These are phyloP conservation scores for Citrus medica DNA, from an alignment of 345 rosid species.

Conservation along the genomic window DNA sequence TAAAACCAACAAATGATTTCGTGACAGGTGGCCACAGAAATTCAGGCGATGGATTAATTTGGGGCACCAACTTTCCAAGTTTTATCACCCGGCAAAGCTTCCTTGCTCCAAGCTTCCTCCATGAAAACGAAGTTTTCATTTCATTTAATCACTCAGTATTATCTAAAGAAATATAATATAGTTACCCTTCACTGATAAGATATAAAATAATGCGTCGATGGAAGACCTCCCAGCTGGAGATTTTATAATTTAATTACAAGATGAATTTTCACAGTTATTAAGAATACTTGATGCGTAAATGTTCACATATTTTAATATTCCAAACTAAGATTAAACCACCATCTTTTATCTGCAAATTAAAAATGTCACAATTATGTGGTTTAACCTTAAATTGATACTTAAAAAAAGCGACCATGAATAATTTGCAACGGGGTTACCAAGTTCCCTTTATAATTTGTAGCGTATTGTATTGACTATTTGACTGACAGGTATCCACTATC, in stretches of 20 bases:
- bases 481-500: neutral
- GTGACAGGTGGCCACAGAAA: conserved; percentile 12
- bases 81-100: neutral
- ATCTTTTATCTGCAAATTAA: no score
- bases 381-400: no score
- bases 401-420: no score
- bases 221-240: neutral
- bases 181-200: neutral
- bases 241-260: neutral
- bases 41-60: neutral
- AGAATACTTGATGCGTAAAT: no score
- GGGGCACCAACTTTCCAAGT: neutral
- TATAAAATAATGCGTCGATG: neutral
- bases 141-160: no score
- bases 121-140: conserved; percentile 10
- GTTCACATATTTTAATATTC: no score
- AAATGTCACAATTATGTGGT: no score
- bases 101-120: neutral
- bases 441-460: no score
- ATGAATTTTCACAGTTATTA: no score
- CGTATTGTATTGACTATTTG: neutral
- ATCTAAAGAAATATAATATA: neutral
- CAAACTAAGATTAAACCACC: no score
- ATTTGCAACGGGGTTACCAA: no score
- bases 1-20: neutral